Percentiles rank a stretch among this genome's conserved stretches.
phyloP scores from a whole-genome alignment of 169 alveolate species.

The Blepharisma undulans region DNA sequence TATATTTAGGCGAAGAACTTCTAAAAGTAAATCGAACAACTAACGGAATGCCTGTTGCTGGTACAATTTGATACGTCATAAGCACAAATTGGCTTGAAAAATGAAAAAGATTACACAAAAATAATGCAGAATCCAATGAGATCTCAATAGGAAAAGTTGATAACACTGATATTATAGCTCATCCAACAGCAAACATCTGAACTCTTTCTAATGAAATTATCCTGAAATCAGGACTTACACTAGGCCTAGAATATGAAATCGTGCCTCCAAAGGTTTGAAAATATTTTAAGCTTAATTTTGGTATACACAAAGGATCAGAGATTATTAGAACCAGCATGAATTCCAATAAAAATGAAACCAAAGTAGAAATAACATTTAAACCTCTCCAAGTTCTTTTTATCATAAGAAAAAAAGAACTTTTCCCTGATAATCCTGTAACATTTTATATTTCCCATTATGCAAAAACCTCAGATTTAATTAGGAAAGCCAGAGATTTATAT shows the following conservation, averaged over 20 bases:
- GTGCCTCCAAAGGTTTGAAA: conserved; percentile 36
- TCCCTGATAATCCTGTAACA: not conserved
- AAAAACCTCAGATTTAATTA: not conserved
- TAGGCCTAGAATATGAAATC: not conserved
- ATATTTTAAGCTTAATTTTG: not conserved
- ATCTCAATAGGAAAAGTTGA: not conserved
- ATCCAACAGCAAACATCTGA: not conserved
- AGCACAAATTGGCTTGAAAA: conserved; percentile 25
- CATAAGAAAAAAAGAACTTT: not conserved
- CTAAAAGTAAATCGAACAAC: not conserved
- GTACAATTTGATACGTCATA: not conserved
- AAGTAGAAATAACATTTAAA: conserved; percentile 16
- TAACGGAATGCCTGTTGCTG: not conserved
- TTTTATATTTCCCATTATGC: not conserved
- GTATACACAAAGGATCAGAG: not conserved
- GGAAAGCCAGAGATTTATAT: not conserved
- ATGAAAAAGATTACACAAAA: not conserved
- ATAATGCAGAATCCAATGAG: not conserved
- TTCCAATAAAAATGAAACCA: not conserved
- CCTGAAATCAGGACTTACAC: not conserved
- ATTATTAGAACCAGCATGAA: not conserved
- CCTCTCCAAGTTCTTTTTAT: not conserved
- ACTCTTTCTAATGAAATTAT: not conserved
- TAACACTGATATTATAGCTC: not conserved
- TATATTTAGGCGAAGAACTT: too few species aligned